Conservation (phyloP, 495 filamentous ascomycete species). For the Lindgomyces ingoldianus region DNA sequence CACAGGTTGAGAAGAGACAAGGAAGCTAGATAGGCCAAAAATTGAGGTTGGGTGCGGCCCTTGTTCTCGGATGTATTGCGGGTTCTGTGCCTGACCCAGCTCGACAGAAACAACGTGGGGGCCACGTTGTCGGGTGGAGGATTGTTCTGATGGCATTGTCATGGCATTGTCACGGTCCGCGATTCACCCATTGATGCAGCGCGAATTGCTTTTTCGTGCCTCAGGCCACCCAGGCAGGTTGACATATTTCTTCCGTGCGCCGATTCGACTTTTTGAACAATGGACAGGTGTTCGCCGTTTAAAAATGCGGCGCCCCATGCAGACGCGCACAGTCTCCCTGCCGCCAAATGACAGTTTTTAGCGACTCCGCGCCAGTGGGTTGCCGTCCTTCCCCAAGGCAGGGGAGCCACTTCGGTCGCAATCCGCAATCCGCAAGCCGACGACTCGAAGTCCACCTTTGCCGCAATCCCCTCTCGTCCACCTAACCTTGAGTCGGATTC, state of each 20-base stretch:
- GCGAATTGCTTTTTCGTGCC: conserved; percentile 1
- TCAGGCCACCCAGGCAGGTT: not conserved
- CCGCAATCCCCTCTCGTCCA: not conserved
- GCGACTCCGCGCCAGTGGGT: conserved; percentile 8
- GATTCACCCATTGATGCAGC: no score
- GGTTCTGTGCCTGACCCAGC: conserved; percentile 13
- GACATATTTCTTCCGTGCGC: not conserved
- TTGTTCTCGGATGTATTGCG: not conserved
- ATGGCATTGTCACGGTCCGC: not conserved
- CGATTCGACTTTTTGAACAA: no score
- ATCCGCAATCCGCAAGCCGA: not conserved
- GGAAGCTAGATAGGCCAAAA: not conserved
- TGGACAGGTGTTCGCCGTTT: not conserved
- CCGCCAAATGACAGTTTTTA: not conserved
- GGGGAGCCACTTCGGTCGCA: not conserved
- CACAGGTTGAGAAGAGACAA: no score
- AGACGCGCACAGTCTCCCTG: not conserved
- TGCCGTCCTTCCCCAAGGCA: not conserved
- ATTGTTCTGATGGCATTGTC: not conserved
- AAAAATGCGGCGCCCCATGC: not conserved
- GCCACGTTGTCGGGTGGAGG: conserved; percentile 11
- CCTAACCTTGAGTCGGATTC: no score
- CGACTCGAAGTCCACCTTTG: no score
- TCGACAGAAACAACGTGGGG: conserved; percentile 12
- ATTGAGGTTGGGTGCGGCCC: not conserved